These are phyloP conservation scores for Kwoniella dendrophila DNA, from an alignment of 768 basidiomycete species.

Conservation along the genomic window DNA sequence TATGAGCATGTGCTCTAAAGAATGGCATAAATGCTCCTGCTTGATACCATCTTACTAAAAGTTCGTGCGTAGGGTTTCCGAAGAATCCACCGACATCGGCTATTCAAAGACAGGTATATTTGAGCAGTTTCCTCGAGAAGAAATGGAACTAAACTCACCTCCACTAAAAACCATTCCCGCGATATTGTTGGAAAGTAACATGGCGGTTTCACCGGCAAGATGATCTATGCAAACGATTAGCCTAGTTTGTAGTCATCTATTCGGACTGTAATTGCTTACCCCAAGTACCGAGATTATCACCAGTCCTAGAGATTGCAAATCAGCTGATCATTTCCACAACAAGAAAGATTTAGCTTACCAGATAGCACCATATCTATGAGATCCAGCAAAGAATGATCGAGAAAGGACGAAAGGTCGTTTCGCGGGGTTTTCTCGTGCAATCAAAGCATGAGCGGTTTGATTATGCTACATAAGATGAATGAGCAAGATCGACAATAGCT, in stretches of 20 bases:
- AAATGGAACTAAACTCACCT: conserved; percentile 62
- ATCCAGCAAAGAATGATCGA: conserved; percentile 90
- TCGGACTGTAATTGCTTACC: conserved; percentile 36
- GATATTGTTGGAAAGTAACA: conserved; percentile 84
- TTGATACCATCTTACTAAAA: conserved; percentile 96
- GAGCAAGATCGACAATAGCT: not conserved
- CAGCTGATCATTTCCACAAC: not conserved
- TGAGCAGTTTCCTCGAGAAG: not conserved
- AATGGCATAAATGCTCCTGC: conserved; percentile 94
- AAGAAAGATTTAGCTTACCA: conserved; percentile 61
- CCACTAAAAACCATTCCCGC: conserved; percentile 90
- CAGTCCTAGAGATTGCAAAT: conserved; percentile 61
- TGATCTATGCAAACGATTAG: conserved; percentile 64
- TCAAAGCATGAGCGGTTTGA: conserved; percentile 76
- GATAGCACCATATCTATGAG: conserved; percentile 93
- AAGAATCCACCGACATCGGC: conserved; percentile 99
- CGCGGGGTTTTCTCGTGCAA: conserved; percentile 70
- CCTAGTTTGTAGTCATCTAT: not conserved
- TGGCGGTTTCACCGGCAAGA: conserved; percentile 88
- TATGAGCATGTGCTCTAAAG: conserved; percentile 97
- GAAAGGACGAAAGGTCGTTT: conserved; percentile 94
- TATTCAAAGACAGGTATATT: conserved; percentile 53
- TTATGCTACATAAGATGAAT: conserved; percentile 65
- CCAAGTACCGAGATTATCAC: conserved; percentile 97
- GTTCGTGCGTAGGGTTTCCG: conserved; percentile 89